Percentiles rank a stretch among this genome's conserved stretches.
Evolutionary conservation across 768 basidiomycete genomes (phyloP).

Genomic region (Phylloporus rhodoxanthus): DNA sequence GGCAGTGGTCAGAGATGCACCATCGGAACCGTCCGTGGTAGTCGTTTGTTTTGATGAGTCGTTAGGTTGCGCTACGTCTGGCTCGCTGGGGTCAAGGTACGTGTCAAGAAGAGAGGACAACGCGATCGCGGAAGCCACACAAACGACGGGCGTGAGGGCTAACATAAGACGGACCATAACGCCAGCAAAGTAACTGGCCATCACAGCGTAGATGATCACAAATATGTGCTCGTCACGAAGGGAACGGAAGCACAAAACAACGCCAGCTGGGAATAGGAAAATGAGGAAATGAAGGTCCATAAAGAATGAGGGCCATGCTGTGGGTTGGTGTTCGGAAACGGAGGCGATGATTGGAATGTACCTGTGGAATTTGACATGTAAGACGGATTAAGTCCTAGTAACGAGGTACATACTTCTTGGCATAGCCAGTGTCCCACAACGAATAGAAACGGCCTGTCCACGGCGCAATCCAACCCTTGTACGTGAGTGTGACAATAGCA

Average conservation of each 20-base stretch:
- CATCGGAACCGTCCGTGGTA: conserved; percentile 8
- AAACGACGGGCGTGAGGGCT: conserved; percentile 94
- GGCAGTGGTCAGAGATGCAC: conserved; percentile 24
- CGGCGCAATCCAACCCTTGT: conserved; percentile 92
- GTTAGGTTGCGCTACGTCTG: conserved; percentile 31
- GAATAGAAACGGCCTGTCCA: conserved; percentile 99
- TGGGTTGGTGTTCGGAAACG: conserved; percentile 98
- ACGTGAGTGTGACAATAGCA: conserved; percentile 76
- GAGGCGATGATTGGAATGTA: conserved; percentile 98
- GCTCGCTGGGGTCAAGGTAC: conserved; percentile 81
- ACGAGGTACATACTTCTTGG: conserved; percentile 69
- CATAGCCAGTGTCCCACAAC: conserved; percentile 98
- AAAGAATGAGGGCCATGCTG: conserved; percentile 99
- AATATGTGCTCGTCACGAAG: conserved; percentile 96
- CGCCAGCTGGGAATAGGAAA: conserved; percentile 96
- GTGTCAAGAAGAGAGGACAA: conserved; percentile 83
- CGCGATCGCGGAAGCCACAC: conserved; percentile 87
- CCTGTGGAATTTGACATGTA: conserved; percentile 33
- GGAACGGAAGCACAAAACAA: conserved; percentile 88
- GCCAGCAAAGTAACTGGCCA: conserved; percentile 97
- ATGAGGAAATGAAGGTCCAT: conserved; percentile 98
- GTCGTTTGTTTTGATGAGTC: conserved; percentile 5
- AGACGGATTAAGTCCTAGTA: neutral
- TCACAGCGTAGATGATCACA: conserved; percentile 94
- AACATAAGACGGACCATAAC: conserved; percentile 99